A percentile compares a stretch with the other conserved stretches of the same genome.
Conservation (phyloP, 2,329 filamentous ascomycete genomes). For the Diaporthe sp. region DNA sequence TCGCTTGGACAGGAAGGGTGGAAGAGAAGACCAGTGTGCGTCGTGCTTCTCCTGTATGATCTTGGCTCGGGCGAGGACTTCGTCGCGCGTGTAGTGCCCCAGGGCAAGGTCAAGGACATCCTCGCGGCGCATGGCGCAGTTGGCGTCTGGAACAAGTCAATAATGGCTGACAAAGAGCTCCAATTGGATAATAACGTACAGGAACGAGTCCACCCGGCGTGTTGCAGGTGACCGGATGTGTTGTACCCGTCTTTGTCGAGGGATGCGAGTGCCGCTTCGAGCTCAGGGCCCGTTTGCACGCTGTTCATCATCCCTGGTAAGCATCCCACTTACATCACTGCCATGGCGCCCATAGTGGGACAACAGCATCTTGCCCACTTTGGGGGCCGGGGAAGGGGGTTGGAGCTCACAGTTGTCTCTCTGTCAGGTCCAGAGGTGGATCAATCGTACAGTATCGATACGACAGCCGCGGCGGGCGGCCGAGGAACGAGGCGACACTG, state of each 20-base stretch:
- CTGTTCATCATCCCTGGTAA: not conserved
- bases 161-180: not conserved
- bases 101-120: constrained; percentile 54
- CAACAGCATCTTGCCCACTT: no score
- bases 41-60: constrained; percentile 41
- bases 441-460: constrained; percentile 51
- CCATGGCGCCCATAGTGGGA: not conserved
- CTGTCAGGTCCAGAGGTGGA: constrained; percentile 49
- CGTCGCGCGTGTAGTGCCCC: constrained; percentile 49
- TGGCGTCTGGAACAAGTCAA: constrained; percentile 38
- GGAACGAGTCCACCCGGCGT: constrained; percentile 40
- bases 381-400: no score
- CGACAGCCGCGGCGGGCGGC: constrained; percentile 51
- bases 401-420: constrained; percentile 44
- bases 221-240: constrained; percentile 44
- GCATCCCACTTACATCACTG: not conserved
- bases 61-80: constrained; percentile 44
- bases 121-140: constrained; percentile 48
- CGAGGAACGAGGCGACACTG: constrained; percentile 50
- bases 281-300: constrained; percentile 46
- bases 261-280: constrained; percentile 46
- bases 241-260: constrained; percentile 51
- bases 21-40: constrained; percentile 47
- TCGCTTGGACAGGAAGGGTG: constrained; percentile 44
- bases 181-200: constrained; percentile 23